Evolutionary conservation across 139 green algal species (phyloP).

Genomic region (Mesotaenium endlicherianum): DNA sequence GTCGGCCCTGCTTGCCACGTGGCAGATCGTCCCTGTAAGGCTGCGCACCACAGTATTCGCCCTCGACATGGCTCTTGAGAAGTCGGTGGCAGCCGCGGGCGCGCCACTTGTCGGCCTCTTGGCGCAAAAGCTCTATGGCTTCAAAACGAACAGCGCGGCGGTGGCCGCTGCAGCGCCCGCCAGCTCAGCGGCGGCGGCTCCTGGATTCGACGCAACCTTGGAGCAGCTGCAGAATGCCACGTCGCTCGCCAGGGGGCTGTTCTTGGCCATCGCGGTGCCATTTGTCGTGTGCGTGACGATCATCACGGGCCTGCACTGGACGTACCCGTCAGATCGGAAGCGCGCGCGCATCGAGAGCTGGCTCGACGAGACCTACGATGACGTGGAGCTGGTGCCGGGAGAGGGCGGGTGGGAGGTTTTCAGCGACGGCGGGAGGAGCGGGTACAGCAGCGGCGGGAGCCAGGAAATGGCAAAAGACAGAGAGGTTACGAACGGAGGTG

Average conservation of each 20-base stretch:
- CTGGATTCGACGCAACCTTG: neutral
- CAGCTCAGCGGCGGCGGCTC: neutral
- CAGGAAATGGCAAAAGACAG: too few species aligned
- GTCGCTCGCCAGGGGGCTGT: conserved; percentile 30
- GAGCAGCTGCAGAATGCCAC: conserved; percentile 9
- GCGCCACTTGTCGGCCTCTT: conserved; percentile 6
- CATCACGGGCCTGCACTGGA: conserved; percentile 35
- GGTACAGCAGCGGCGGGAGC: too few species aligned
- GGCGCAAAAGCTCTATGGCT: conserved; percentile 35
- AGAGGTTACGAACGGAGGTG: too few species aligned
- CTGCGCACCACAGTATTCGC: conserved; percentile 44
- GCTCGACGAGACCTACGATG: conserved; percentile 18
- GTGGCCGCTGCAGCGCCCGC: neutral
- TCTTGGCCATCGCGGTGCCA: conserved; percentile 21
- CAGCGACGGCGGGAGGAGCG: too few species aligned
- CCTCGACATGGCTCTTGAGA: conserved; percentile 12
- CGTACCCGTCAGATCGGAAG: conserved; percentile 29
- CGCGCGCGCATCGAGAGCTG: conserved; percentile 16
- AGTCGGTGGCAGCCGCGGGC: neutral
- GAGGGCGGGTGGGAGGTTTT: too few species aligned
- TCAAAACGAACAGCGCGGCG: neutral
- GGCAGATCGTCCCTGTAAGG: conserved; percentile 20
- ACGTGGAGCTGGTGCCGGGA: neutral
- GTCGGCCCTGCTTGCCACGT: too few species aligned
- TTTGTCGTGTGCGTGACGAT: conserved; percentile 6